Percentiles rank a stretch among this genome's conserved stretches.
phyloP scores from a whole-genome alignment of 306 rosid species.

The Ammopiptanthus mongolicus region DNA sequence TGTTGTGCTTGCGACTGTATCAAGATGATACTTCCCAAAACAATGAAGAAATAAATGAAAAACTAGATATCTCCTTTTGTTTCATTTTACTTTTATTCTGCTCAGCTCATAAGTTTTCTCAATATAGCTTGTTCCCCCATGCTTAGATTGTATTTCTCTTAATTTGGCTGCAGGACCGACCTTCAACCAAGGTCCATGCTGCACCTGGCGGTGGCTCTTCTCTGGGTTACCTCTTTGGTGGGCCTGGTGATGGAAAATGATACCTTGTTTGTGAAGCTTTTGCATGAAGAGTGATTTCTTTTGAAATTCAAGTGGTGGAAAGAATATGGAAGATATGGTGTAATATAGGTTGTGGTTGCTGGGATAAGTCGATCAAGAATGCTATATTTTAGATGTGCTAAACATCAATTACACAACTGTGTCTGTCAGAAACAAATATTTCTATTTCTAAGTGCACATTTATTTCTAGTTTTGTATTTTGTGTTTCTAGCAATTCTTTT shows the following conservation, averaged over 20 bases:
- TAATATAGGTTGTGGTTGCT: constrained; percentile 66
- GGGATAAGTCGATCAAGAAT: constrained; percentile 44
- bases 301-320: constrained; percentile 29
- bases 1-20: background rate
- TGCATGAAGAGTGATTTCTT: constrained; percentile 34
- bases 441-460: constrained; percentile 31
- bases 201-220: constrained; percentile 99
- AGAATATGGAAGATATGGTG: constrained; percentile 43
- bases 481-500: background rate
- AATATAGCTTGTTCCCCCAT: background rate
- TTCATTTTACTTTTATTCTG: background rate
- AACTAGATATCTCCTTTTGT: background rate
- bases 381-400: constrained; percentile 44
- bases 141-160: background rate
- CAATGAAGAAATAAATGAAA: constrained; percentile 5
- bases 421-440: constrained; percentile 36
- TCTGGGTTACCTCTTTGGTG: constrained; percentile 85
- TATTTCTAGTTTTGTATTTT: constrained; percentile 13
- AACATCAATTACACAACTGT: constrained; percentile 40
- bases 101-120: background rate
- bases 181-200: constrained; percentile 94
- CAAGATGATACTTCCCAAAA: background rate
- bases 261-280: constrained; percentile 31
- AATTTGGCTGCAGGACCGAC: constrained; percentile 74
- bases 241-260: constrained; percentile 64